Conservation (phyloP, 176 grass and related monocot genomes). For the Phoenix roebelenii region DNA sequence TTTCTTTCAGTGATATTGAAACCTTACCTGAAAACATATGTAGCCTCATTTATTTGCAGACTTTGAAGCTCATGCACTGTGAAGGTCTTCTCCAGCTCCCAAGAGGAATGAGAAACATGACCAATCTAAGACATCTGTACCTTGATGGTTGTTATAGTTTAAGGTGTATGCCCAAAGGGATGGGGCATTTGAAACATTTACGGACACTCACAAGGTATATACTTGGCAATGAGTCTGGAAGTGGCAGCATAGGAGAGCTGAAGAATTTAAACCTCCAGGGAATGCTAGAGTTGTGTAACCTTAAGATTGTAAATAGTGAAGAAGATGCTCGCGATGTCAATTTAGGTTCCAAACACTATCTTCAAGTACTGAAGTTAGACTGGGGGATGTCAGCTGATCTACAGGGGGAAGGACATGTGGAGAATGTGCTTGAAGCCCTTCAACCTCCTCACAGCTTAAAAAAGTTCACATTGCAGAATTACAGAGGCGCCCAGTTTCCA, state of each 20-base stretch:
- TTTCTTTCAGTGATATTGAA: neutral
- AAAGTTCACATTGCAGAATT: neutral
- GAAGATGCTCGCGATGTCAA: slow-evolving; percentile 4
- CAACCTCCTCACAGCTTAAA: slow-evolving; percentile 2
- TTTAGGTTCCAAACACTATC: neutral
- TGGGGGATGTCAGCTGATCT: neutral
- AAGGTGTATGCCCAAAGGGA: neutral
- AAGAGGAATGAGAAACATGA: slow-evolving; percentile 10
- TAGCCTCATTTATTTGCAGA: slow-evolving; percentile 2
- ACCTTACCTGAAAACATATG: neutral
- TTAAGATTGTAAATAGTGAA: neutral
- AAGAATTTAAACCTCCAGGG: slow-evolving; percentile 17
- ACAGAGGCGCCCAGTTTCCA: neutral
- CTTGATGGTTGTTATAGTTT: slow-evolving; percentile 8
- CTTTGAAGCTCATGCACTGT: neutral
- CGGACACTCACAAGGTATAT: slow-evolving; percentile 14
- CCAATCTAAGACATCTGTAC: neutral
- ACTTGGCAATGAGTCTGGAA: neutral
- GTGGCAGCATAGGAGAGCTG: slow-evolving; percentile 15
- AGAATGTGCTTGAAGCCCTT: slow-evolving; percentile 19
- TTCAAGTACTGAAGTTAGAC: neutral
- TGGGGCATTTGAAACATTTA: slow-evolving; percentile 3
- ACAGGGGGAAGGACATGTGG: neutral
- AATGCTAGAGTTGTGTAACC: neutral
- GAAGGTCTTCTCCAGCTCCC: neutral